Base-by-base conservation (phyloP, 148 eudicot genomes). In the Diospyros kaki region DNA sequence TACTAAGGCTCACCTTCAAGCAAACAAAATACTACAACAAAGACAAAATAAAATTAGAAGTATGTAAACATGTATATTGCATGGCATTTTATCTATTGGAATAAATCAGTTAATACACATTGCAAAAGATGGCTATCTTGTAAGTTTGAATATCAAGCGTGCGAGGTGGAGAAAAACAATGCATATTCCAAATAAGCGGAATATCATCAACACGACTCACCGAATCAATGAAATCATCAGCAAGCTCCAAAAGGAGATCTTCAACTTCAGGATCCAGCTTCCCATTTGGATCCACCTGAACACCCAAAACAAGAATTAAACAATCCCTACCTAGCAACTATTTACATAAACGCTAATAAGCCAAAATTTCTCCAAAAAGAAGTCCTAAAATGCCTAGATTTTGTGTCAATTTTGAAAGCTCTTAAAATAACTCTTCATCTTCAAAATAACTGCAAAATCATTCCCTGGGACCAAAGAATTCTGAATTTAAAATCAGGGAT, bases 151-250 rank as follows among this genome's bases (percentile, higher is more conserved):
- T 59, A 59, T 54, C 56, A 15, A 28, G 44, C 58, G 18, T n/a
- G 18, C 43, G 58, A 60, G 53, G 48, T 73, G 66, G 63, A 52
- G 63, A n/a, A 72, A 78, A 11, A 46, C 38, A 42, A 41, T 38
- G n/a, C 3, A 41, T 42, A 66, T 41, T 62, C 58, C 28, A 43
- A 51, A 58, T 66, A 17, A n/a, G 15, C 6, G 14, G n/a, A 5
- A 55, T 13, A 2, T 5, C 51, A 51, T 45, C 48, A 45, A 63
- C 62, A 76, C 76, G 78, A 79, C 97, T 89, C 74, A 93, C 98
- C 41, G 97, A 85, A 75, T 93, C 94, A 81, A 91, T 88, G 79
- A 93, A 93, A 80, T 93, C 87, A 82, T 93, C 98, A 42, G 96
- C 98, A 72, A 91, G 62, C 75, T 88, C 91, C 76, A 93, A 74